Base-by-base conservation (phyloP, 305 asterid genomes). In the Solanum chacoense region DNA sequence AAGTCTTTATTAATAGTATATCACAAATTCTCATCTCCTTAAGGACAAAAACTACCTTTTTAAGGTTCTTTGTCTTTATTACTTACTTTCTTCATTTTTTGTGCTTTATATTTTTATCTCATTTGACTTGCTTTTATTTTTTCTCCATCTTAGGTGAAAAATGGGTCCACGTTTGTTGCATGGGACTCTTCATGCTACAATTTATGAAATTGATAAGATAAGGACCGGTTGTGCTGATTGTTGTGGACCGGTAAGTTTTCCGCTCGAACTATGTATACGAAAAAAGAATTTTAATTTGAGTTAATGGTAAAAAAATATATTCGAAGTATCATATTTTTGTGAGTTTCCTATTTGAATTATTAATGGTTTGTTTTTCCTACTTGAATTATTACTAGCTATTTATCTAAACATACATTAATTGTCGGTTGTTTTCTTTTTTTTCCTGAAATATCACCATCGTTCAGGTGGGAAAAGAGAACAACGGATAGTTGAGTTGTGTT, bases 121-220 rank as follows among this genome's bases (percentile, higher is more conserved):
- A 74, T 32, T 74, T 74, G 13, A 16, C 36, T 74, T 74, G 0
- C 26, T 18, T 34, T 73, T 29, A 2, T 4, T 65, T 65, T n/a
- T 10, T 9, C 29, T n/a, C 73, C 13, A 0, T n/a, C 7, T 74
- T 31, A 31, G 74, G 8, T 84, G 75, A 31, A 40, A 88, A 13
- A 94, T 95, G 97, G 93, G 91, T 87, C 93, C 91, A n/a, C 88
- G 69, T 69, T 90, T 96, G 96, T 96, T 97, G 69, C 99, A 97
- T 88, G 99, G 99, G 86, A 95, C 95, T 8, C 93, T 97, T 63
- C 90, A 81, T 80, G 98, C 93, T 18, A 95, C 94, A 45, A 93
- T 97, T 87, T 91, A 86, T 26, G 98, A 93, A 90, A 93, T 94
- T 85, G 96, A 93, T 24, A 89, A 89, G 79, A 87, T 96, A 85